Conservation (phyloP, 1,139 yeast species). For the Geotrichum histeridarum region DNA sequence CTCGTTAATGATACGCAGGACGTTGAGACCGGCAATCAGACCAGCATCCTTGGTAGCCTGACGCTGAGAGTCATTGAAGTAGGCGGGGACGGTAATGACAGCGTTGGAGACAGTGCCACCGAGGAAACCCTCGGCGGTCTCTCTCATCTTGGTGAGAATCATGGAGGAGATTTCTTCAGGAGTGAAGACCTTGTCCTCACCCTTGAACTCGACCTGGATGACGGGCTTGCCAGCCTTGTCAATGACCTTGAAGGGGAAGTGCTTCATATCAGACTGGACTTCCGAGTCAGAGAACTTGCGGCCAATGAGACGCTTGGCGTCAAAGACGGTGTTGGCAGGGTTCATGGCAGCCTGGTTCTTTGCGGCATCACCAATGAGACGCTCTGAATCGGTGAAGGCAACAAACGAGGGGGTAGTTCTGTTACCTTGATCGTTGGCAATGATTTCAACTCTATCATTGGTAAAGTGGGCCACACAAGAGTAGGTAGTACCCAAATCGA, state of each 20-base stretch:
- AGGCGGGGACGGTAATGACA: slow-evolving; percentile 92
- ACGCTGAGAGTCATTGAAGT: slow-evolving; percentile 93
- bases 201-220: slow-evolving; percentile 89
- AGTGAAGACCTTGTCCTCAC: slow-evolving; percentile 85
- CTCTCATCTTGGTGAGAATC: slow-evolving; percentile 94
- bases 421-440: slow-evolving; percentile 98
- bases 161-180: slow-evolving; percentile 95
- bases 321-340: slow-evolving; percentile 93
- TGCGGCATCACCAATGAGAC: slow-evolving; percentile 98
- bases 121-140: slow-evolving; percentile 87
- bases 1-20: slow-evolving; percentile 89
- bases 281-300: slow-evolving; percentile 84
- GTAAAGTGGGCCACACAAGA: slow-evolving; percentile 97
- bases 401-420: slow-evolving; percentile 96
- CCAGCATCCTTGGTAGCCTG: slow-evolving; percentile 98
- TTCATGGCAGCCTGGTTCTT: slow-evolving; percentile 97
- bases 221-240: slow-evolving; percentile 83
- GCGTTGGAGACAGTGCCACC: slow-evolving; percentile 84
- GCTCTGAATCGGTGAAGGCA: slow-evolving; percentile 92
- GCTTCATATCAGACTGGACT: slow-evolving; percentile 88
- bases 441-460: slow-evolving; percentile 86
- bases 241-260: slow-evolving; percentile 93
- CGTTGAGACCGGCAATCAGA: slow-evolving; percentile 92
- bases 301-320: slow-evolving; percentile 95
- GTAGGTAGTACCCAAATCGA: slow-evolving; percentile 98